phyloP scores from a whole-genome alignment of 1,284 basidiomycete species.

The Chalciporus sp. region DNA sequence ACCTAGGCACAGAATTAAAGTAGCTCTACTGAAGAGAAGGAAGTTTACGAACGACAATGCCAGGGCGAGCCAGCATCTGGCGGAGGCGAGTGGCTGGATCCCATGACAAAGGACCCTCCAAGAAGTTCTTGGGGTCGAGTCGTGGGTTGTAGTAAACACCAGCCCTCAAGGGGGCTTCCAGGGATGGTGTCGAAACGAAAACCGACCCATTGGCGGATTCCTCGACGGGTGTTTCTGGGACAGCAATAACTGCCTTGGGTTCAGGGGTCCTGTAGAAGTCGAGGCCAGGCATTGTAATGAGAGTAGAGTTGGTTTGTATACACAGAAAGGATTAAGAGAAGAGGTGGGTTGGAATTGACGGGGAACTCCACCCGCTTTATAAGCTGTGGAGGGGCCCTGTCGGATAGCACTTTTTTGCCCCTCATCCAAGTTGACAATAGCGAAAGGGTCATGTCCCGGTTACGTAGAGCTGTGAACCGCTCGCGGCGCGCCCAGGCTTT shows the following conservation, averaged over 20 bases:
- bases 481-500: conserved; percentile 6
- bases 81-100: conserved; percentile 73
- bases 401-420: conserved; percentile 13
- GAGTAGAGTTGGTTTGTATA: conserved; percentile 22
- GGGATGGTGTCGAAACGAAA: conserved; percentile 13
- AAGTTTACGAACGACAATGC: conserved; percentile 62
- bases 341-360: background rate
- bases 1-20: conserved; percentile 40
- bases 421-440: conserved; percentile 7
- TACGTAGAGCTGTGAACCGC: conserved; percentile 25
- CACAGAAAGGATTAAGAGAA: conserved; percentile 24
- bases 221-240: conserved; percentile 13
- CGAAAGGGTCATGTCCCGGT: conserved; percentile 25
- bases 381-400: conserved; percentile 13
- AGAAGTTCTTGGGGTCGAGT: conserved; percentile 66
- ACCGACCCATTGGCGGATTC: background rate
- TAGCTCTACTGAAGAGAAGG: background rate
- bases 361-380: conserved; percentile 18
- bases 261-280: conserved; percentile 40
- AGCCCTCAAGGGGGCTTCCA: conserved; percentile 17
- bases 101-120: conserved; percentile 65
- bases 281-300: conserved; percentile 44
- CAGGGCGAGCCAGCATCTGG: conserved; percentile 75
- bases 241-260: conserved; percentile 3
- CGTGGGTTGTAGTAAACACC: conserved; percentile 41